phyloP scores from a whole-genome alignment of 73 alveolate genomes.

The Blepharisma japonicum region DNA sequence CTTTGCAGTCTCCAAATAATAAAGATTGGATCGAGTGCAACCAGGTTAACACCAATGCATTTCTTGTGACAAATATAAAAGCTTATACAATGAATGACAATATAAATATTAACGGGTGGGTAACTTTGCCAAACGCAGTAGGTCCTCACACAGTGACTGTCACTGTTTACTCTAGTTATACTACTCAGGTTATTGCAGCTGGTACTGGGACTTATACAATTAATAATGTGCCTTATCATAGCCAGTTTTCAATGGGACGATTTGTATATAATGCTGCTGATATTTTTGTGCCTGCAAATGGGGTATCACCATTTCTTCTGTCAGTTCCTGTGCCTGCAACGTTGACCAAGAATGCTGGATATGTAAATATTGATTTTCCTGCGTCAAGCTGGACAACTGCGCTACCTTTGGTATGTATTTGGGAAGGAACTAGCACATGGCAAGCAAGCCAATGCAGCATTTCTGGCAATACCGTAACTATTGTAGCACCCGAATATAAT shows the following conservation, averaged over 20 bases:
- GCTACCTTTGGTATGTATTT: neutral
- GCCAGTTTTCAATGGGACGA: neutral
- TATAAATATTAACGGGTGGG: neutral
- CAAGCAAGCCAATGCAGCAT: neutral
- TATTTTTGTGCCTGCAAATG: neutral
- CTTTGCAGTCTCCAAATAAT: neutral
- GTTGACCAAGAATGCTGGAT: slow-evolving; percentile 9
- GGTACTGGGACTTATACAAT: neutral
- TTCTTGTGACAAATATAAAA: neutral
- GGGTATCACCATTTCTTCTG: neutral
- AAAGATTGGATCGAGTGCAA: slow-evolving; percentile 16
- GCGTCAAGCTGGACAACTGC: neutral
- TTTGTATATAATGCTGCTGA: neutral
- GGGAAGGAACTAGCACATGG: neutral
- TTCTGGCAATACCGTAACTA: neutral
- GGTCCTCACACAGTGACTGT: slow-evolving; percentile 14
- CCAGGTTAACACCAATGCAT: neutral
- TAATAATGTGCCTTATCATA: neutral
- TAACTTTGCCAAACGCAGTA: slow-evolving; percentile 14
- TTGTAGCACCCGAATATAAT: slow-evolving; percentile 20
- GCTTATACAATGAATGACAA: neutral
- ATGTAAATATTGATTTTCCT: neutral
- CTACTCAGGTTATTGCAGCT: neutral
- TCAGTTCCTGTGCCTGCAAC: neutral
- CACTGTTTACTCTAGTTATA: neutral